Percentiles rank a stretch among this genome's conserved stretches.
Evolutionary conservation across 2,329 filamentous ascomycete species (phyloP).

Genomic region (Myriangium duriaei): DNA sequence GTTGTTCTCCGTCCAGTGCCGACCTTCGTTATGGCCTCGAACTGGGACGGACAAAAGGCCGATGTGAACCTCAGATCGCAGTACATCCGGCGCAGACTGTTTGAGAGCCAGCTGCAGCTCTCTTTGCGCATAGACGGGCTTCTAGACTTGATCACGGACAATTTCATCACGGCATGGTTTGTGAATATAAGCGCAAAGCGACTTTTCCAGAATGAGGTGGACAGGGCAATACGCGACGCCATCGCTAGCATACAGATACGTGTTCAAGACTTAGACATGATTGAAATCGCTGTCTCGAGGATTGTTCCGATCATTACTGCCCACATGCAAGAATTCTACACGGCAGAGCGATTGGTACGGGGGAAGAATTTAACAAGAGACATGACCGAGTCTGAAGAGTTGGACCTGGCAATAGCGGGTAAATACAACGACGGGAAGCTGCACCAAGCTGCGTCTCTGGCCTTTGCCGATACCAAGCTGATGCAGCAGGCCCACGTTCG

Average conservation of each 20-base stretch:
- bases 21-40: slow-evolving; percentile 17
- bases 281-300: slow-evolving; percentile 68
- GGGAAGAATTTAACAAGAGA: slow-evolving; percentile 79
- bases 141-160: slow-evolving; percentile 61
- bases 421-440: slow-evolving; percentile 84
- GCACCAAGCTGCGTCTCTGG: slow-evolving; percentile 72
- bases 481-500: slow-evolving; percentile 84
- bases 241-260: slow-evolving; percentile 59
- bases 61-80: slow-evolving; percentile 52
- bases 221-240: slow-evolving; percentile 62
- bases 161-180: slow-evolving; percentile 88
- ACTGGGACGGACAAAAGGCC: slow-evolving; percentile 60
- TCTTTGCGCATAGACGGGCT: slow-evolving; percentile 70
- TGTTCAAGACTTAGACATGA: slow-evolving; percentile 64
- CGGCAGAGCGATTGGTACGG: slow-evolving; percentile 75
- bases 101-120: slow-evolving; percentile 62
- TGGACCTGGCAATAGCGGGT: slow-evolving; percentile 87
- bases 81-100: slow-evolving; percentile 59
- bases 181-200: slow-evolving; percentile 68
- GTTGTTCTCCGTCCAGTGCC: slow-evolving; percentile 11
- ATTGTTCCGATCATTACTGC: slow-evolving; percentile 78
- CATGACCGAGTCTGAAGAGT: slow-evolving; percentile 90
- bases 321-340: slow-evolving; percentile 81
- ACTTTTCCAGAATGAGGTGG: slow-evolving; percentile 75
- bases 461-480: slow-evolving; percentile 71